Base-by-base conservation (phyloP, 1,284 basidiomycete genomes). In the Fomitiporia mediterranea region DNA sequence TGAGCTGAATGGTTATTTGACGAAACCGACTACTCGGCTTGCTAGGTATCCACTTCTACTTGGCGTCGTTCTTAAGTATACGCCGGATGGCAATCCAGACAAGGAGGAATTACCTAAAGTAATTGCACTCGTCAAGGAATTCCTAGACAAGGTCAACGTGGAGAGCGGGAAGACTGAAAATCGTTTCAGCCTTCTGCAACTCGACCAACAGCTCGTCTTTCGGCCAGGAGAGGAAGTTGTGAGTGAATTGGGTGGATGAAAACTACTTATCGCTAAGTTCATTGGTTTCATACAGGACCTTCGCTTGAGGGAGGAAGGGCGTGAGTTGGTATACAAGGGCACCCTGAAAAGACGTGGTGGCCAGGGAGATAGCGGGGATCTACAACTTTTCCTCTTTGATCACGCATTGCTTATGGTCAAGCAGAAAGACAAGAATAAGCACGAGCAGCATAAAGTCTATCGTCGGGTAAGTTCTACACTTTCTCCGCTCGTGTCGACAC, bases 391-490 rank as follows among this genome's bases (percentile, higher is more conserved):
- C 76, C 74, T 99, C 63, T 98, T 99, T 67, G 97, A 99, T 69
- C 96, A 99, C 72, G 95, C 95, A 0, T 74, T 99, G 53, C 75
- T 99, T 44, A 92, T 99, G 81, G 94, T 92, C 62, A 99, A 99
- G 75, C 82, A 86, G 49, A 84, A 83, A 69, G 58, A 91, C 65
- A 95, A 86, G 76, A 90, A 89, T 70, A 95, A 96, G 70, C 86
- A 87, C 56, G 95, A 98, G 64, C 90, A 95, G 65, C 89, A 86
- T 72, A 94, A 94, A 68, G 96, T 98, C 21, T 97, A 97, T 68
- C 87, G 94, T 63, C 83, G 90, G 64, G 93, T 95, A 67, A 68
- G 88, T 43, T 46, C 27, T 1, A 28, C 44, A 37, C 13, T 17
- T 11, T 19, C 17, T 53, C 11, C 27, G 11, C 27, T 23, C 25